These are phyloP conservation scores for Trypanosoma boissoni DNA, from an alignment of 208 protist genomes.

Conservation along the genomic window DNA sequence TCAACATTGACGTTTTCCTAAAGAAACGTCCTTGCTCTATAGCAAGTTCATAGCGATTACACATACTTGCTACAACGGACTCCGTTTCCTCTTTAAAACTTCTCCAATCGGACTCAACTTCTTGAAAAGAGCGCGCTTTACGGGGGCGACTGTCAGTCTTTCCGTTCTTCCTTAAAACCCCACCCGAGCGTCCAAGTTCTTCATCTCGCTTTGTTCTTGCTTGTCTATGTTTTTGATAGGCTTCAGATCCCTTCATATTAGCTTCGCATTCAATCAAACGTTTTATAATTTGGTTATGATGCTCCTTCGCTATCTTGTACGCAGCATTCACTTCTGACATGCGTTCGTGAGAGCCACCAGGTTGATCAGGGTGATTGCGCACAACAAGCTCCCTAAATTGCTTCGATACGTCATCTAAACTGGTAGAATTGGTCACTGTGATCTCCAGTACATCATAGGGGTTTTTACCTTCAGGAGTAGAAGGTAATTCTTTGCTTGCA, in stretches of 20 bases:
- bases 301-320: slow-evolving; percentile 86
- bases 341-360: slow-evolving; percentile 84
- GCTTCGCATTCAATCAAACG: slow-evolving; percentile 62
- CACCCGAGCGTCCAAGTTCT: slow-evolving; percentile 72
- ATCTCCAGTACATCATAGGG: slow-evolving; percentile 91
- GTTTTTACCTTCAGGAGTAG: slow-evolving; percentile 79
- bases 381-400: slow-evolving; percentile 84
- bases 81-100: slow-evolving; percentile 73
- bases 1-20: slow-evolving; percentile 72
- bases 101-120: slow-evolving; percentile 73
- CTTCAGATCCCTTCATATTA: slow-evolving; percentile 45
- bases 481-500: slow-evolving; percentile 75
- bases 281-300: slow-evolving; percentile 70
- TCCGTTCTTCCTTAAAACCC: slow-evolving; percentile 57
- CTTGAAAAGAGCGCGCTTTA: slow-evolving; percentile 54
- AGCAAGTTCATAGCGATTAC: slow-evolving; percentile 85
- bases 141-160: slow-evolving; percentile 35
- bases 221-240: slow-evolving; percentile 66
- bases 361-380: slow-evolving; percentile 85
- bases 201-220: slow-evolving; percentile 61
- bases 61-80: slow-evolving; percentile 72
- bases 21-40: slow-evolving; percentile 85
- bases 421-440: slow-evolving; percentile 60
- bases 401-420: slow-evolving; percentile 83
- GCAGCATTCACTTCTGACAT: slow-evolving; percentile 90